Evolutionary conservation across 768 basidiomycete genomes (phyloP).

Genomic region (Russula abietina): DNA sequence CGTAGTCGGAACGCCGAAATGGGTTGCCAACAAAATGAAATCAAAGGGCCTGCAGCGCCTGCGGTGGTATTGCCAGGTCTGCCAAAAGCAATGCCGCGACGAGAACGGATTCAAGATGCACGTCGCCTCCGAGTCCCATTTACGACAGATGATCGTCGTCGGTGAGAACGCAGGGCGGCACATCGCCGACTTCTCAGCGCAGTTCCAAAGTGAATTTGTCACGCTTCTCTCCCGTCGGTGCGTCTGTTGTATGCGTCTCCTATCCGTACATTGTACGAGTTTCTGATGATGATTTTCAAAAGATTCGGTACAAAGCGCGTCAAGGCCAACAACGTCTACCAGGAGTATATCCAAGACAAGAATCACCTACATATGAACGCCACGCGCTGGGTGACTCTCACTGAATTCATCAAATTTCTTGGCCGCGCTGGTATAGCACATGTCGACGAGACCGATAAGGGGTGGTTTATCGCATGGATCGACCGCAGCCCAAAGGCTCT

Average conservation of each 20-base stretch:
- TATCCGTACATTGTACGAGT: slow-evolving; percentile 4
- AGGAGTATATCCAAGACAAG: slow-evolving; percentile 96
- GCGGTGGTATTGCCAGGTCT: slow-evolving; percentile 98
- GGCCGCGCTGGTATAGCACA: slow-evolving; percentile 60
- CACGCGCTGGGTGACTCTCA: slow-evolving; percentile 95
- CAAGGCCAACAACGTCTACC: slow-evolving; percentile 90
- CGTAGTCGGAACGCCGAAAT: slow-evolving; percentile 81
- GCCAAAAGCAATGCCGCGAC: slow-evolving; percentile 97
- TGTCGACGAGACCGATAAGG: slow-evolving; percentile 98
- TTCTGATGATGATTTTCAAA: background rate
- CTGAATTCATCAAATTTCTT: slow-evolving; percentile 90
- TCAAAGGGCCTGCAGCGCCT: slow-evolving; percentile 93
- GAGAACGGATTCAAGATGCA: slow-evolving; percentile 99
- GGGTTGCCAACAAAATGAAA: slow-evolving; percentile 94
- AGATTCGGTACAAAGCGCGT: slow-evolving; percentile 95
- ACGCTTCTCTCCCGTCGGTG: slow-evolving; percentile 77
- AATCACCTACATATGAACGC: slow-evolving; percentile 96
- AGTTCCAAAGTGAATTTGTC: slow-evolving; percentile 93
- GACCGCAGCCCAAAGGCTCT: slow-evolving; percentile 94
- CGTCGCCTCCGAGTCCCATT: slow-evolving; percentile 77
- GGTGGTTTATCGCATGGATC: slow-evolving; percentile 96
- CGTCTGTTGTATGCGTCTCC: slow-evolving; percentile 25
- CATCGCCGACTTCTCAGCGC: slow-evolving; percentile 81
- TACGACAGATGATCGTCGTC: slow-evolving; percentile 95
- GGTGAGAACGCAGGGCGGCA: slow-evolving; percentile 81